Evolutionary conservation across 2,329 filamentous ascomycete species (phyloP), one percentile per base, ranked within the genome.

Genomic region (Sphaerulina vaccinii): DNA sequence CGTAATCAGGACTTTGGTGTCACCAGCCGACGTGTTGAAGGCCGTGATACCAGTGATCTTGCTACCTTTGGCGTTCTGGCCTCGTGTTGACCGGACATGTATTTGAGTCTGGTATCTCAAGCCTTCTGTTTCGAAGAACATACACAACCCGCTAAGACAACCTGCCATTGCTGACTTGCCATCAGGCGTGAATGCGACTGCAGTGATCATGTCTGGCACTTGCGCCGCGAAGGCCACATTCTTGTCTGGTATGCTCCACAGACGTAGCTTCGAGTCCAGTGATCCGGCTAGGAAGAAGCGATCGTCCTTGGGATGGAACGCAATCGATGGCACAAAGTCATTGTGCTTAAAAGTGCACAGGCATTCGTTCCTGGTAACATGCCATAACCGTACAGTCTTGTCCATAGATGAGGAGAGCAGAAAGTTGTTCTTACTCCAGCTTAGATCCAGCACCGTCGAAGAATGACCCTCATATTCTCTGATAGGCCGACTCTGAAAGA

Each of bases 381-480:
- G 93, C 92, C 93, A 99, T 41, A 99, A 71, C 11, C 90, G 82
- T 10, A 99, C 93, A 0, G 91, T 96, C 75, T 96, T 96, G 69
- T 99, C 93, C 90, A 97, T 96, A 0, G 91, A 96, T 0, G 91
- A 95, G 3, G 92, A 96, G 13, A 99, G 77, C 22, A 99, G 72
- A 62, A 99, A 99, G 69, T 95, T 96, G 71, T 99, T 99, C 78
- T 97, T 99, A 75, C 92, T 97, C 93, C 93, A 99, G 68, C 89
- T 95, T 54, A 99, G 70, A 67, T 96, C 92, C 58, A 99, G 74
- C 5, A 99, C 84, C 61, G 95, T 91, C 13, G 87, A 85, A 0
- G 83, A 86, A 67, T 99, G 93, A 3, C 90, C 91, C 48, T 80
- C 74, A 59, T 93, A 96, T 65, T 96, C 87, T 49, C 85, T 81